A percentile compares a stretch with the other conserved stretches of the same genome.
Conservation (phyloP, 495 filamentous ascomycete genomes). For the Xylaria bambusicola region DNA sequence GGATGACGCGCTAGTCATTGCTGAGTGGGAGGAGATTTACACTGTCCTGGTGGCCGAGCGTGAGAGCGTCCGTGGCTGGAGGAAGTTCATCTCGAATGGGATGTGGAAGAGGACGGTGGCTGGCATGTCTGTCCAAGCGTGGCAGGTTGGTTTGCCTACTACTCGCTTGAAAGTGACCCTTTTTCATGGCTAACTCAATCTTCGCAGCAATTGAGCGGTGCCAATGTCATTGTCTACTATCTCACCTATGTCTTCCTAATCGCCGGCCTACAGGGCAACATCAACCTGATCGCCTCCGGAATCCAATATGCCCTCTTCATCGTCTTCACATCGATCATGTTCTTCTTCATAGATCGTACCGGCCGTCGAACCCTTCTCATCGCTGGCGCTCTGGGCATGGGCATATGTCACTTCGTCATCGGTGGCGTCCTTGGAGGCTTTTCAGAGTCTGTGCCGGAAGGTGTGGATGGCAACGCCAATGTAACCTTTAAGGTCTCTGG, state of each 20-base stretch:
- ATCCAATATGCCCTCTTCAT: slow-evolving; percentile 79
- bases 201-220: slow-evolving; percentile 68
- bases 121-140: slow-evolving; percentile 64
- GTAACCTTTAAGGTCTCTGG: slow-evolving; percentile 65
- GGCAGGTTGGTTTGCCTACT: slow-evolving; percentile 35
- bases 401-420: slow-evolving; percentile 67
- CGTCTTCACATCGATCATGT: slow-evolving; percentile 66
- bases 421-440: slow-evolving; percentile 56
- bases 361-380: slow-evolving; percentile 73
- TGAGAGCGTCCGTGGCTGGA: slow-evolving; percentile 55
- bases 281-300: slow-evolving; percentile 66
- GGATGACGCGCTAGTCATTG: slow-evolving; percentile 67
- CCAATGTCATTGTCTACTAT: slow-evolving; percentile 72
- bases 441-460: slow-evolving; percentile 49
- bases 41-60: slow-evolving; percentile 60
- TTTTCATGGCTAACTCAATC: slow-evolving; percentile 49
- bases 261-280: slow-evolving; percentile 63
- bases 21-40: slow-evolving; percentile 72
- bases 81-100: slow-evolving; percentile 60
- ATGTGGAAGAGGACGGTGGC: slow-evolving; percentile 75
- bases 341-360: slow-evolving; percentile 72
- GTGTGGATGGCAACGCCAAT: slow-evolving; percentile 66
- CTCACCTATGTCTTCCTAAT: slow-evolving; percentile 73
- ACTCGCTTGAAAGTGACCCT: neutral
- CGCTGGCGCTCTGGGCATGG: slow-evolving; percentile 69